Conservation (phyloP, 2,329 filamentous ascomycete genomes). For the Fusarium camptoceras region DNA sequence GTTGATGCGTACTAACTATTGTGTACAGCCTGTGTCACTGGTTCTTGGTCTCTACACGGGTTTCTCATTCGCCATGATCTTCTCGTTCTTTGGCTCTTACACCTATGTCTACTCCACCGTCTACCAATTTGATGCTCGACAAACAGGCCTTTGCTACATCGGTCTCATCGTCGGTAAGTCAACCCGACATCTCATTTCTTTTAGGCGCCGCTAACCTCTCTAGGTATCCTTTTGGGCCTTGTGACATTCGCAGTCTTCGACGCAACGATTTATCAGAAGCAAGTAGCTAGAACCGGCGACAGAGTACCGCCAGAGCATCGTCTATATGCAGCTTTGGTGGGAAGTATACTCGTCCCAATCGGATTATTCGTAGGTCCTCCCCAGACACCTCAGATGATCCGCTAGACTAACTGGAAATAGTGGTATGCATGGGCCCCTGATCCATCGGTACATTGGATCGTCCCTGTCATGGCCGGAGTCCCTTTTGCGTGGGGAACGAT, state of each 20-base stretch:
- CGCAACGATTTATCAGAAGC: conserved; percentile 9
- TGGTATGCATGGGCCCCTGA: conserved; percentile 26
- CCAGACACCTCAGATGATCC: background rate
- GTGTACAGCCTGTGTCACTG: background rate
- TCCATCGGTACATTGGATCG: conserved; percentile 16
- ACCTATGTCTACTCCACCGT: conserved; percentile 6
- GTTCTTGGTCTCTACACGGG: conserved; percentile 10
- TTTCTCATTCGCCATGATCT: conserved; percentile 22
- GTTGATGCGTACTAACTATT: background rate
- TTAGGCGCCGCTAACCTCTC: background rate
- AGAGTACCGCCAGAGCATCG: conserved; percentile 7
- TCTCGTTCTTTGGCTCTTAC: conserved; percentile 20
- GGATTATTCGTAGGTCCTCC: conserved; percentile 4
- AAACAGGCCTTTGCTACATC: conserved; percentile 17
- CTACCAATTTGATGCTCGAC: conserved; percentile 5
- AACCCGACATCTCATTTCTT: accelerated
- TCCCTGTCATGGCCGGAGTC: conserved; percentile 10
- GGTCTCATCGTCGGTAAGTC: conserved; percentile 10
- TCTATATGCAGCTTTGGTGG: conserved; percentile 6
- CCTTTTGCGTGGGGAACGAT: conserved; percentile 19
- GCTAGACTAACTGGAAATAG: background rate
- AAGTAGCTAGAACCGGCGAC: conserved; percentile 11
- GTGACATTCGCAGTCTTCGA: conserved; percentile 14
- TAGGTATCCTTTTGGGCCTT: conserved; percentile 8
- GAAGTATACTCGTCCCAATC: conserved; percentile 14